phyloP scores from a whole-genome alignment of 2,329 filamentous ascomycete genomes.

The Neospermospora avenae region DNA sequence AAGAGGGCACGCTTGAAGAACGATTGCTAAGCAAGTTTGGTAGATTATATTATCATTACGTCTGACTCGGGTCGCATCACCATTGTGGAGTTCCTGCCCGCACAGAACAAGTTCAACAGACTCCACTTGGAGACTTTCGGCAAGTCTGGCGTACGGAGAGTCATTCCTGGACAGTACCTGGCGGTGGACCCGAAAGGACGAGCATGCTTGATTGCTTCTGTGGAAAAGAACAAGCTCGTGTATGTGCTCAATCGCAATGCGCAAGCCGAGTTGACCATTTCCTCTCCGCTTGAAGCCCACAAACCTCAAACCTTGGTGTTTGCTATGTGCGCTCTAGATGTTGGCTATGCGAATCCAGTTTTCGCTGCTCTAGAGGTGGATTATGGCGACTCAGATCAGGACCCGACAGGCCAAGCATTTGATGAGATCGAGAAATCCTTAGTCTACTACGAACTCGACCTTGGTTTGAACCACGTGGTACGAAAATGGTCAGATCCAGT shows the following conservation, averaged over 20 bases:
- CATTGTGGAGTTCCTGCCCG: slow-evolving; percentile 85
- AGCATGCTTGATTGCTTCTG: slow-evolving; percentile 88
- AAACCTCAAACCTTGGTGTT: slow-evolving; percentile 89
- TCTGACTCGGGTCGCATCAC: slow-evolving; percentile 95
- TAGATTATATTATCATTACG: slow-evolving; percentile 94
- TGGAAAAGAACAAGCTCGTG: slow-evolving; percentile 99
- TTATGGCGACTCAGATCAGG: slow-evolving; percentile 87
- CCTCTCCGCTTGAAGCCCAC: slow-evolving; percentile 93
- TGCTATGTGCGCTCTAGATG: slow-evolving; percentile 82
- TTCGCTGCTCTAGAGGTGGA: slow-evolving; percentile 95
- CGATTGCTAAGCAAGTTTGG: slow-evolving; percentile 27
- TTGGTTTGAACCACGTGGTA: slow-evolving; percentile 95
- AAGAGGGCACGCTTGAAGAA: slow-evolving; percentile 16
- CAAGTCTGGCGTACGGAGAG: slow-evolving; percentile 90
- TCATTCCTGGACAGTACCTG: slow-evolving; percentile 93
- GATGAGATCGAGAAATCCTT: slow-evolving; percentile 83
- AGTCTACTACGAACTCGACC: slow-evolving; percentile 95
- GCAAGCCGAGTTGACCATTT: slow-evolving; percentile 93
- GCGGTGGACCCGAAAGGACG: slow-evolving; percentile 94
- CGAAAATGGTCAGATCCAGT: slow-evolving; percentile 95
- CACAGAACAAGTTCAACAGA: slow-evolving; percentile 81
- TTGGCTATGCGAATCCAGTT: slow-evolving; percentile 94
- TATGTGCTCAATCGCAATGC: slow-evolving; percentile 96
- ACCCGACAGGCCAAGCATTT: slow-evolving; percentile 78
- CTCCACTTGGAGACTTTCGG: slow-evolving; percentile 97